phyloP scores from a whole-genome alignment of 345 rosid genomes.

The Camelina laxa region DNA sequence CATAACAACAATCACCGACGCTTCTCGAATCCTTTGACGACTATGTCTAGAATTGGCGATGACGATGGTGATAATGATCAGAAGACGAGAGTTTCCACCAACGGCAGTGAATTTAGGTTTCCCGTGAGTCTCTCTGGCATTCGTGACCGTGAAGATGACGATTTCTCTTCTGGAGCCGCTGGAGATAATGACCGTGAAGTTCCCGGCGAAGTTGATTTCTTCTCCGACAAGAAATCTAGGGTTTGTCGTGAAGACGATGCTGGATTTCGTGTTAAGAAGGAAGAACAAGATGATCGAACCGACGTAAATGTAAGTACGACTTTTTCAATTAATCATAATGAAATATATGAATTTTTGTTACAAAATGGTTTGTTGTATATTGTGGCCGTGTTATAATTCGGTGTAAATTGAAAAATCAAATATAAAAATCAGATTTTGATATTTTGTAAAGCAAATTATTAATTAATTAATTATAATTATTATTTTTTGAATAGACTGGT shows the following conservation, averaged over 20 bases:
- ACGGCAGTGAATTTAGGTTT: conserved; percentile 46
- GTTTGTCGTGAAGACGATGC: conserved; percentile 27
- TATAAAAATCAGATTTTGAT: neutral
- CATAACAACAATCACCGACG: conserved; percentile 21
- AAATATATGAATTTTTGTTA: neutral
- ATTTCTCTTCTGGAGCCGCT: conserved; percentile 26
- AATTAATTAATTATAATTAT: neutral
- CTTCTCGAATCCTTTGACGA: conserved; percentile 34
- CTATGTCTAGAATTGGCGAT: conserved; percentile 30
- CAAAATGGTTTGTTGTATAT: neutral
- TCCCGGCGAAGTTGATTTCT: conserved; percentile 80
- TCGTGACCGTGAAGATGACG: conserved; percentile 45
- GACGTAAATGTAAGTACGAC: conserved; percentile 65
- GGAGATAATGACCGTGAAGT: conserved; percentile 44
- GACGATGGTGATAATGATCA: neutral
- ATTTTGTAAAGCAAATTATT: neutral
- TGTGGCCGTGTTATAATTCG: neutral
- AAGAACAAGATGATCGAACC: conserved; percentile 43
- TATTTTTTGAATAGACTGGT: conserved; percentile 58
- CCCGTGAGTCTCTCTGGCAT: conserved; percentile 50
- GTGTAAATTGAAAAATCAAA: neutral
- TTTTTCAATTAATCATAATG: conserved; percentile 7
- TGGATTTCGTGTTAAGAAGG: conserved; percentile 57
- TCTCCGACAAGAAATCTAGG: conserved; percentile 55
- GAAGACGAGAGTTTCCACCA: conserved; percentile 36